These are phyloP conservation scores for Lomentospora prolificans DNA, from an alignment of 2,329 filamentous ascomycete species.

Conservation along the genomic window DNA sequence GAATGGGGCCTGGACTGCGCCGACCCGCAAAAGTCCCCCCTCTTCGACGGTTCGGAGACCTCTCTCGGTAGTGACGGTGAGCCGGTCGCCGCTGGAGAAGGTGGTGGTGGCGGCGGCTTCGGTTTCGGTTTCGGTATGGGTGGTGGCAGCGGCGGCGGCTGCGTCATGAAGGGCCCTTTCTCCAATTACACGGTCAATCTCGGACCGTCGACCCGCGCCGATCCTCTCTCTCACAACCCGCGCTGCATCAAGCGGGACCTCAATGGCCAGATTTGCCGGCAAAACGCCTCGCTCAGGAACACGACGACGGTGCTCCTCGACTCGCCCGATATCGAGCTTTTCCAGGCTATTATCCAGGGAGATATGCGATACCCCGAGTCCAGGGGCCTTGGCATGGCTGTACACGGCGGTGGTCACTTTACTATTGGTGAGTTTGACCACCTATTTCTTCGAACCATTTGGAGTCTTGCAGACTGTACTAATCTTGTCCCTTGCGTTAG, in stretches of 20 bases:
- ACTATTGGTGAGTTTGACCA: slow-evolving; percentile 26
- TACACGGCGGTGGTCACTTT: slow-evolving; percentile 30
- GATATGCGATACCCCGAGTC: slow-evolving; percentile 17
- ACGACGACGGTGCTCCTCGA: slow-evolving; percentile 26
- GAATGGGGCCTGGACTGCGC: slow-evolving; percentile 37
- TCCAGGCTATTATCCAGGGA: slow-evolving; percentile 27
- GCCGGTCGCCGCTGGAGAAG: slow-evolving; percentile 18
- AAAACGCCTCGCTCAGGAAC: slow-evolving; percentile 18
- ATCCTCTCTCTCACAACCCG: slow-evolving; percentile 28
- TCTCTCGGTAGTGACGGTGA: slow-evolving; percentile 36
- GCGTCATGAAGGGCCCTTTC: slow-evolving; percentile 35
- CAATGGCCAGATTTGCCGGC: slow-evolving; percentile 19
- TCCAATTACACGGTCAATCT: slow-evolving; percentile 25
- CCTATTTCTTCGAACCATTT: too few species aligned
- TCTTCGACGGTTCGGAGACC: slow-evolving; percentile 41
- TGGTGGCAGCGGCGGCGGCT: slow-evolving; percentile 39
- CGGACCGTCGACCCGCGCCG: slow-evolving; percentile 20
- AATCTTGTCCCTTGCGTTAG: not conserved
- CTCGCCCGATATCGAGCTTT: slow-evolving; percentile 22
- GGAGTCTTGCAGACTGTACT: not conserved
- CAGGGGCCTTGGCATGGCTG: slow-evolving; percentile 17
- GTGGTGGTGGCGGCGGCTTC: slow-evolving; percentile 16
- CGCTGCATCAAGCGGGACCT: slow-evolving; percentile 31
- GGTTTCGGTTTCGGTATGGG: slow-evolving; percentile 12
- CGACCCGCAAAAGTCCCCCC: slow-evolving; percentile 33